Conservation (phyloP, 176 grass and related monocot genomes). For the Bonia amplexicaulis region DNA sequence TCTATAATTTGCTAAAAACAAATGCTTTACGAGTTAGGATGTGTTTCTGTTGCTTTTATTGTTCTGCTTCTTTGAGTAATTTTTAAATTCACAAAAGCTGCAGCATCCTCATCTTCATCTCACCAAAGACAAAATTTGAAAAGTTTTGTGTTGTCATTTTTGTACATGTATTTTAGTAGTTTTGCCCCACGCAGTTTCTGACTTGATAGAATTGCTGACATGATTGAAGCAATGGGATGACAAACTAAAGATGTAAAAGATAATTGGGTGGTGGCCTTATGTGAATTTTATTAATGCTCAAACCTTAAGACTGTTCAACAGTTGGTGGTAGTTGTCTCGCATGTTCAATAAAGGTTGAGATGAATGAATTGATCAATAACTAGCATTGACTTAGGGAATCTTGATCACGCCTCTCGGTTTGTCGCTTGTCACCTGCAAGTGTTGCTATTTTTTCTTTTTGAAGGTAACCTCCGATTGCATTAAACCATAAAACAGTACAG, state of each 20-base stretch:
- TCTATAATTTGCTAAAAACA: background rate
- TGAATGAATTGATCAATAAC: background rate
- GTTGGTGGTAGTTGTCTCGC: background rate
- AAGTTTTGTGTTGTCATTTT: background rate
- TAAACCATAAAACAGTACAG: no score
- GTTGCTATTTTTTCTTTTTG: background rate
- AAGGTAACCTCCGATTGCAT: no score
- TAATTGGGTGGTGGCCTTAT: background rate
- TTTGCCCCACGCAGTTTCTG: background rate
- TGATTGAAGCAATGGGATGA: background rate
- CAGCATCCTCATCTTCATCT: background rate
- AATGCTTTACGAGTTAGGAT: background rate
- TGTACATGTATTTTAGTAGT: background rate
- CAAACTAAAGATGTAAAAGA: background rate
- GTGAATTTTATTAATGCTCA: slow-evolving; percentile 20
- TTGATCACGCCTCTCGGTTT: background rate
- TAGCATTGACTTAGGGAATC: slow-evolving; percentile 6
- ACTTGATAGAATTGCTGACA: background rate
- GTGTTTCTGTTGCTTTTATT: background rate
- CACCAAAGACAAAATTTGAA: background rate
- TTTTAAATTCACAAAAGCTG: background rate
- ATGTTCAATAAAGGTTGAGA: slow-evolving; percentile 3
- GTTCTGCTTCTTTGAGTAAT: slow-evolving; percentile 6
- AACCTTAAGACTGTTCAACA: slow-evolving; percentile 18
- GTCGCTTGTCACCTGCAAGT: background rate